Evolutionary conservation across 2,329 filamentous ascomycete genomes (phyloP).

Genomic region (Verticillium nubilum): DNA sequence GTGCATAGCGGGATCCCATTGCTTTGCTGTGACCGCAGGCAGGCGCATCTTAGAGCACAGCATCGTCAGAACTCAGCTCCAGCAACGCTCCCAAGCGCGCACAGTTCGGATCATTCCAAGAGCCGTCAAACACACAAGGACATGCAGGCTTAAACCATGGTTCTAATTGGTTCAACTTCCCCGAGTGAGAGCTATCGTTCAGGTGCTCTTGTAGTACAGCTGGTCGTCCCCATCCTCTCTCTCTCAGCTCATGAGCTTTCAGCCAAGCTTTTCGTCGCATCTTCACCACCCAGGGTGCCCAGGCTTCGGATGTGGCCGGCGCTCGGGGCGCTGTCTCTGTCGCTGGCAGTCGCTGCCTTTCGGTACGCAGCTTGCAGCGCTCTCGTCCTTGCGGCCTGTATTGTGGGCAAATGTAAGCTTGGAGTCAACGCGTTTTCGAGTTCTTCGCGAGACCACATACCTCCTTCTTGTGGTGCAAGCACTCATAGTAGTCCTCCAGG

Average conservation of each 20-base stretch:
- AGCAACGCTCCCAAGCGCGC: background rate
- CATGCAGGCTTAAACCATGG: background rate
- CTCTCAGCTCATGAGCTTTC: constrained; percentile 14
- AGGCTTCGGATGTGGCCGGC: constrained; percentile 84
- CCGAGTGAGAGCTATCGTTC: background rate
- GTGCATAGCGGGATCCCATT: too few relatives aligned
- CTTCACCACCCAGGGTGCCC: constrained; percentile 62
- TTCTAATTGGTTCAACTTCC: background rate
- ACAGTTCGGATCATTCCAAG: background rate
- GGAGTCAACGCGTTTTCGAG: background rate
- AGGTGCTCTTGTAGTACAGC: background rate
- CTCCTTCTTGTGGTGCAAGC: constrained; percentile 98
- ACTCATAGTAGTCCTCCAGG: constrained; percentile 98
- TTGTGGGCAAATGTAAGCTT: constrained; percentile 3
- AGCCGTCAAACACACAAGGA: background rate
- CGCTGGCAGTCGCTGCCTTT: constrained; percentile 68
- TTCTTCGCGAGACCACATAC: constrained; percentile 45
- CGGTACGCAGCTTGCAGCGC: constrained; percentile 81
- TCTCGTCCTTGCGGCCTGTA: constrained; percentile 69
- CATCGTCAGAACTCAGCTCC: background rate
- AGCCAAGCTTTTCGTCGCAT: constrained; percentile 63
- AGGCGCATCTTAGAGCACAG: too few relatives aligned
- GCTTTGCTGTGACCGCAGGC: too few relatives aligned
- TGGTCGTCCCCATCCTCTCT: background rate
- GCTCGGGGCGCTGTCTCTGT: constrained; percentile 74